Percentiles rank a stretch among this genome's conserved stretches.
These are phyloP conservation scores for Sporothrix dimorphospora DNA, from an alignment of 2,329 filamentous ascomycete species.

Conservation along the genomic window DNA sequence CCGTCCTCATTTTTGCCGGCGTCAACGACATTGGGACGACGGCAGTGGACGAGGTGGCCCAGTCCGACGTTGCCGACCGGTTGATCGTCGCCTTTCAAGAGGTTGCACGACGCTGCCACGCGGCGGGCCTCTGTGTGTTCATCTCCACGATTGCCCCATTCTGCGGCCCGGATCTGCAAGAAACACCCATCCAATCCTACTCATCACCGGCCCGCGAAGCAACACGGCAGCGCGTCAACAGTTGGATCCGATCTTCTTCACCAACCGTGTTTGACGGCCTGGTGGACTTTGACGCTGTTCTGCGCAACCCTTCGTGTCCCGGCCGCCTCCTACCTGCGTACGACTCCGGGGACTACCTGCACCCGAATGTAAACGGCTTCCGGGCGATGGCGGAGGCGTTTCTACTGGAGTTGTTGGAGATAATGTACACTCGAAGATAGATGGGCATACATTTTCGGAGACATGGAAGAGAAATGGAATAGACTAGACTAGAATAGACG, in stretches of 20 bases:
- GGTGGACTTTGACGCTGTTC: background rate
- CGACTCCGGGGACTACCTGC: background rate
- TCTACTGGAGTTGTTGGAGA: background rate
- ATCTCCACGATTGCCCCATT: background rate
- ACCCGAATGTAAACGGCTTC: background rate
- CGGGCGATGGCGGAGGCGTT: background rate
- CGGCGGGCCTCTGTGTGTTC: background rate
- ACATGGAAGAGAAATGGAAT: background rate
- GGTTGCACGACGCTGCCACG: background rate
- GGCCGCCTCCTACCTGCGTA: background rate
- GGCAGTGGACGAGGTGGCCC: background rate
- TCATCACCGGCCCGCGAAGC: background rate
- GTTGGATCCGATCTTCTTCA: background rate
- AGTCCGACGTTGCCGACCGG: background rate
- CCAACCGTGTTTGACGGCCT: background rate
- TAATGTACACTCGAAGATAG: background rate
- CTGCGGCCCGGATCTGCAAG: background rate
- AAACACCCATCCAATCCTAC: background rate
- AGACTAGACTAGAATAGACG: background rate
- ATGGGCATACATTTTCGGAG: too few species aligned
- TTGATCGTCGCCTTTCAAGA: background rate
- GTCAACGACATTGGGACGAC: slow-evolving; percentile 5
- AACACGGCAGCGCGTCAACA: background rate
- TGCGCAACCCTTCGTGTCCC: background rate
- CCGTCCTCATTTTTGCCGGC: background rate